Evolutionary conservation across 257 asterid species (phyloP).

Genomic region (Solanum dulcamara): DNA sequence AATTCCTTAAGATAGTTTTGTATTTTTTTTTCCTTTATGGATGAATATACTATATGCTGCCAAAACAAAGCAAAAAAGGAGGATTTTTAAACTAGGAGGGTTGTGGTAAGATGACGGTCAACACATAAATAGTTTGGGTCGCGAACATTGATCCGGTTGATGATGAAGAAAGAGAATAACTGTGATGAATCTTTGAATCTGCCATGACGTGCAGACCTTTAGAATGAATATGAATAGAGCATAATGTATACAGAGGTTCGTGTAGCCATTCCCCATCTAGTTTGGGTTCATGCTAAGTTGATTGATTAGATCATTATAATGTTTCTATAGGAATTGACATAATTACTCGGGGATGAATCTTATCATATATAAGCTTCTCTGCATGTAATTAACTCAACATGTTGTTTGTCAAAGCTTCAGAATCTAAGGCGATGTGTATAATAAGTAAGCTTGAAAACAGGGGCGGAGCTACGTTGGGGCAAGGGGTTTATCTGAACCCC

Average conservation of each 20-base stretch:
- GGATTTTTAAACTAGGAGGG: background rate
- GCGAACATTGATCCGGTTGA: background rate
- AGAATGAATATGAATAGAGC: background rate
- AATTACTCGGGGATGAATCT: background rate
- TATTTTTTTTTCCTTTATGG: background rate
- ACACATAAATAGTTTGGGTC: background rate
- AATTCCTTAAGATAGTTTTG: background rate
- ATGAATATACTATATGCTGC: background rate
- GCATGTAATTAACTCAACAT: background rate
- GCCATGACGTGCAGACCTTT: background rate
- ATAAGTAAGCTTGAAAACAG: background rate
- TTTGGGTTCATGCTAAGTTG: background rate
- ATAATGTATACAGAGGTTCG: background rate
- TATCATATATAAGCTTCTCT: background rate
- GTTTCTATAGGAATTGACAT: background rate
- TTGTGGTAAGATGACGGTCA: background rate
- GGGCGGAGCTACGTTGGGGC: background rate
- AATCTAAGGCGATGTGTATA: background rate
- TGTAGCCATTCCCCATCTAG: background rate
- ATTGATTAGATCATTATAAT: background rate
- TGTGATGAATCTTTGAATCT: background rate
- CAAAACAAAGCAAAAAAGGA: background rate
- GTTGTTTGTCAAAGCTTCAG: background rate
- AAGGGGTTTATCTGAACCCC: background rate
- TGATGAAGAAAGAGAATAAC: background rate